phyloP scores from a whole-genome alignment of 768 basidiomycete species.

The Mycena pura region DNA sequence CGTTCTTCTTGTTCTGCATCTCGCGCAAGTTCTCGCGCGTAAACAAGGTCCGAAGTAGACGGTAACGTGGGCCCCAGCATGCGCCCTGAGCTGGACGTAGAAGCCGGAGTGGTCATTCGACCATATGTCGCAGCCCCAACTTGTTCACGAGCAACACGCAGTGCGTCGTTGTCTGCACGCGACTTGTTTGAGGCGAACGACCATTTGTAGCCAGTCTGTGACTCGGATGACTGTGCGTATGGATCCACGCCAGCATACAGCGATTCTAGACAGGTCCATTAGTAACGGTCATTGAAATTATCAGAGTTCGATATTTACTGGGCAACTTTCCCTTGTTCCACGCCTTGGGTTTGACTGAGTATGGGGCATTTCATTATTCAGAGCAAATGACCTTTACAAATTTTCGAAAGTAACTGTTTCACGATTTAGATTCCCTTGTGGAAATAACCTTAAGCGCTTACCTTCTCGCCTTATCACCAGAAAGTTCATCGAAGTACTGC shows the following conservation, averaged over 20 bases:
- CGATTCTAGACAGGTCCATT: conserved; percentile 42
- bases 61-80: conserved; percentile 75
- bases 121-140: conserved; percentile 59
- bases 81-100: conserved; percentile 46
- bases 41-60: conserved; percentile 68
- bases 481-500: conserved; percentile 88
- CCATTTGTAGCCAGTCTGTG: conserved; percentile 89
- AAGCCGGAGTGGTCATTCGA: conserved; percentile 31
- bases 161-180: conserved; percentile 61
- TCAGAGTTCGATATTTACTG: conserved; percentile 46
- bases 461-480: conserved; percentile 80
- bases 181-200: conserved; percentile 75
- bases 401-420: conserved; percentile 84
- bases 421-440: conserved; percentile 38
- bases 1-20: conserved; percentile 62
- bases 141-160: conserved; percentile 65
- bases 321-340: conserved; percentile 85
- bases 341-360: conserved; percentile 46
- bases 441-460: conserved; percentile 31
- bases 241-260: conserved; percentile 70
- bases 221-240: conserved; percentile 59
- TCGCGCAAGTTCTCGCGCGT: conserved; percentile 67
- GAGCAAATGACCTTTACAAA: conserved; percentile 73
- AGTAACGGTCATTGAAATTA: neutral
- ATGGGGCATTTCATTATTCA: neutral